Evolutionary conservation across 805 yeast genomes (phyloP), one percentile per base, ranked within the genome.

Genomic region (Candida caryicola): DNA sequence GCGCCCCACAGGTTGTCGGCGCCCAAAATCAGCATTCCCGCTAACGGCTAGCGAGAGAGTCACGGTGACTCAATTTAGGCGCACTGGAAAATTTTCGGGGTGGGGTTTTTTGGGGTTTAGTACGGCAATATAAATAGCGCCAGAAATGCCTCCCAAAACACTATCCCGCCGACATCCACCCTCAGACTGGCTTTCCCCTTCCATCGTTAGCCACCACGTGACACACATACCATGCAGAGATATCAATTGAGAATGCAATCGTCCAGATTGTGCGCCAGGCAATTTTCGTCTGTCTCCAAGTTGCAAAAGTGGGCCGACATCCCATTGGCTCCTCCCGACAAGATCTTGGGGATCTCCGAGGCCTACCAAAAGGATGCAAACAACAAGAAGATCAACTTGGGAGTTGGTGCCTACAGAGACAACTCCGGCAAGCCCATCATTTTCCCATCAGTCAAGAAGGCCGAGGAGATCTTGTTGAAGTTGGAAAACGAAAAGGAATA

Each of bases 341-440:
- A 89, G 51, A 88, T 89, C 55, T 64, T 83, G 47, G 88, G 96
- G 26, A 75, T 88, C 50, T 76, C 87, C 31, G 89, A 82, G 54
- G 79, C 83, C 25, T 91, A 70, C 73, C 76, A 74, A 57, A 70
- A 70, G 43, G 97, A 90, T 62, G 28, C 69, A 16, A 77, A 79
- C 60, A 63, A 78, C 8, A 52, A 64, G 13, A 83, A 78, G 57
- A 74, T 77, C 46, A 77, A 78, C 59, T 69, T 85, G 50, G 91
- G 93, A 43, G 89, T 84, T 15, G 95, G 98, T 37, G 91, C 98
- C n/a, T 91, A 91, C 71, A 77, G 98, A 60, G 95, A 89, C 61
- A 80, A 83, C 59, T 51, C 64, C 7, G 98, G 98, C 33, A 78
- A 81, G 60, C 97, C 98, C 33, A 88, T 86, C 77, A 83, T 91